phyloP scores from a whole-genome alignment of 495 filamentous ascomycete genomes.

The Penicillium lividum region DNA sequence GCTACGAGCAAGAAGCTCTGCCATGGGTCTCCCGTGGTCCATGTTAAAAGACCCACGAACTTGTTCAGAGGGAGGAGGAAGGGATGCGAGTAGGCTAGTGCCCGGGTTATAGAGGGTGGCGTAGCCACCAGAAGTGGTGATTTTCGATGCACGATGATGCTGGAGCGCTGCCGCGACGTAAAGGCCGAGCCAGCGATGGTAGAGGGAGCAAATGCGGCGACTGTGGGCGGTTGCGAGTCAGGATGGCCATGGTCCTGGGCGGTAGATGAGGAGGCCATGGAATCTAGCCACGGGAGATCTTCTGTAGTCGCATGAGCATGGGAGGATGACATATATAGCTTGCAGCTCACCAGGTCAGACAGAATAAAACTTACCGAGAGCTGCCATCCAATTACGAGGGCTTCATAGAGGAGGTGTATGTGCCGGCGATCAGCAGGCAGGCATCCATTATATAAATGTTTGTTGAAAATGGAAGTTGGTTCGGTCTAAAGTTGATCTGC shows the following conservation, averaged over 20 bases:
- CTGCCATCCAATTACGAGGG: constrained; percentile 60
- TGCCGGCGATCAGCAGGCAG: constrained; percentile 25
- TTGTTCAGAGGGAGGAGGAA: constrained; percentile 87
- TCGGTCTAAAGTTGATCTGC: constrained; percentile 29
- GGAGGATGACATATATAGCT: constrained; percentile 3
- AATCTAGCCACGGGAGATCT: constrained; percentile 68
- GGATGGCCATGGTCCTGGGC: constrained; percentile 41
- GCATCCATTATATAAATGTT: constrained; percentile 17
- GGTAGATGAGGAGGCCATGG: constrained; percentile 52
- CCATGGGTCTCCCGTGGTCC: constrained; percentile 92
- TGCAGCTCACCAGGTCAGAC: constrained; percentile 3
- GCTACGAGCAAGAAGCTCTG: constrained; percentile 90
- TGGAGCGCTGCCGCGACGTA: constrained; percentile 75
- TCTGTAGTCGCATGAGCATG: constrained; percentile 31
- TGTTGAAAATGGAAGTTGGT: constrained; percentile 14
- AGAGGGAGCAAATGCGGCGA: constrained; percentile 83
- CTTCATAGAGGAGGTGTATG: constrained; percentile 29
- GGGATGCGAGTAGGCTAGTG: constrained; percentile 90
- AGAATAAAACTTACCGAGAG: constrained; percentile 52
- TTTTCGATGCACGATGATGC: constrained; percentile 94
- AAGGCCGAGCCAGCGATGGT: constrained; percentile 69
- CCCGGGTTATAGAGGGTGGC: constrained; percentile 88
- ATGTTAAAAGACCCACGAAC: constrained; percentile 79
- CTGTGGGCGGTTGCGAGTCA: constrained; percentile 64
- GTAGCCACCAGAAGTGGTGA: constrained; percentile 90